phyloP scores from a whole-genome alignment of 768 basidiomycete genomes.

The Tubosaeta sp. region DNA sequence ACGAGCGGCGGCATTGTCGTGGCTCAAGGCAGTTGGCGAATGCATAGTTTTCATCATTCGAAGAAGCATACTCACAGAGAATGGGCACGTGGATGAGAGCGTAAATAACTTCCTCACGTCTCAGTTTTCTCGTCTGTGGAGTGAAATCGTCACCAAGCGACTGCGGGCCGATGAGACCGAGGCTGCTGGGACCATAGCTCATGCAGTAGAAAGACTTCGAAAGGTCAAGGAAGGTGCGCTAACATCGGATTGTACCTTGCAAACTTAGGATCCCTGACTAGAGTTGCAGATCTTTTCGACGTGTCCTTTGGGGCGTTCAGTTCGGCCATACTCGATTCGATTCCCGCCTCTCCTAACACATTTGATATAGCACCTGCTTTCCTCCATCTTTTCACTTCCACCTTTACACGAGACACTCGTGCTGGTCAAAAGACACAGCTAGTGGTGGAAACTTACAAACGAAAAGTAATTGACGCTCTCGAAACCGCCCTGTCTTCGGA shows the following conservation, averaged over 20 bases:
- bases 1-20: slow-evolving; percentile 37
- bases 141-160: slow-evolving; percentile 38
- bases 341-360: not conserved
- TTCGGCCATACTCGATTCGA: slow-evolving; percentile 7
- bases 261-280: slow-evolving; percentile 14
- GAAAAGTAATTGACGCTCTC: slow-evolving; percentile 23
- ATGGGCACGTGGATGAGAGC: not conserved
- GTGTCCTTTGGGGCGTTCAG: slow-evolving; percentile 45
- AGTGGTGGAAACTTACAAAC: slow-evolving; percentile 15
- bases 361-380: slow-evolving; percentile 39
- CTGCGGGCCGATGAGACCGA: slow-evolving; percentile 45
- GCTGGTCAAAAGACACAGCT: slow-evolving; percentile 9
- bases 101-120: slow-evolving; percentile 35
- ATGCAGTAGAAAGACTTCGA: slow-evolving; percentile 41
- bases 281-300: slow-evolving; percentile 40
- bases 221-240: slow-evolving; percentile 40
- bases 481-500: slow-evolving; percentile 12
- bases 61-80: slow-evolving; percentile 7
- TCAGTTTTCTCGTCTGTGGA: slow-evolving; percentile 48
- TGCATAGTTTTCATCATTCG: slow-evolving; percentile 57
- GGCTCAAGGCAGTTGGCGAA: slow-evolving; percentile 72
- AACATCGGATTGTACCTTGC: slow-evolving; percentile 16
- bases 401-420: slow-evolving; percentile 25
- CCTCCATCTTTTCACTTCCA: slow-evolving; percentile 42
- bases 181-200: slow-evolving; percentile 43